phyloP scores from a whole-genome alignment of 306 rosid genomes.

The Quercus wislizeni region DNA sequence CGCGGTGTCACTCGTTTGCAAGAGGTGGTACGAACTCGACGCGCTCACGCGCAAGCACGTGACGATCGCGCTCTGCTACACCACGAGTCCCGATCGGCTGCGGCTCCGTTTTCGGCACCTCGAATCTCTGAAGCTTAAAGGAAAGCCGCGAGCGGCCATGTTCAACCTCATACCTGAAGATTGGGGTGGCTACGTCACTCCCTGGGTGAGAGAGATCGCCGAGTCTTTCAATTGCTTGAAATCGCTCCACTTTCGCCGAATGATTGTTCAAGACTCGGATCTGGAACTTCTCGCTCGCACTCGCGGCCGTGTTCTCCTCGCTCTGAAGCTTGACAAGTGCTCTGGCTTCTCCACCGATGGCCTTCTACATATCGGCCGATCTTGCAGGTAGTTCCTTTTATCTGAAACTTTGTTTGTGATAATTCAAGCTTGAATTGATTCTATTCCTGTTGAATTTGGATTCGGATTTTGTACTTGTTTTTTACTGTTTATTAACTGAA shows the following conservation, averaged over 20 bases:
- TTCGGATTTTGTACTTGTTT: neutral
- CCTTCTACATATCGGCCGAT: constrained; percentile 53
- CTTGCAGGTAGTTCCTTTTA: constrained; percentile 58
- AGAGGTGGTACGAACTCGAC: constrained; percentile 85
- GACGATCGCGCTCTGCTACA: constrained; percentile 90
- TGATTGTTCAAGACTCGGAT: constrained; percentile 89
- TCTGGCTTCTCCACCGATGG: constrained; percentile 95
- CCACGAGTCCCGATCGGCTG: constrained; percentile 72
- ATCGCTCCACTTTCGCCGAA: constrained; percentile 81
- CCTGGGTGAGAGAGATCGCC: constrained; percentile 77
- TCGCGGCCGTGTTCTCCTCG: constrained; percentile 61
- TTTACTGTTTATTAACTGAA: neutral
- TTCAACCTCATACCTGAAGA: constrained; percentile 92
- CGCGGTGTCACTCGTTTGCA: constrained; percentile 81
- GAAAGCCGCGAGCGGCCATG: constrained; percentile 96
- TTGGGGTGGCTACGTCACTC: constrained; percentile 92
- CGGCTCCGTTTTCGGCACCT: constrained; percentile 65
- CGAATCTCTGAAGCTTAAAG: constrained; percentile 77
- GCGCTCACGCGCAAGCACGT: constrained; percentile 89
- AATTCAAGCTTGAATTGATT: neutral
- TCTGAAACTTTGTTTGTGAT: neutral
- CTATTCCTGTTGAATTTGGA: no score
- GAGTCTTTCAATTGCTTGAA: constrained; percentile 58
- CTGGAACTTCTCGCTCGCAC: constrained; percentile 60
- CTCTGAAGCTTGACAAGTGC: constrained; percentile 86